Base-by-base conservation (phyloP, 345 rosid species). In the Citrus unshiu region DNA sequence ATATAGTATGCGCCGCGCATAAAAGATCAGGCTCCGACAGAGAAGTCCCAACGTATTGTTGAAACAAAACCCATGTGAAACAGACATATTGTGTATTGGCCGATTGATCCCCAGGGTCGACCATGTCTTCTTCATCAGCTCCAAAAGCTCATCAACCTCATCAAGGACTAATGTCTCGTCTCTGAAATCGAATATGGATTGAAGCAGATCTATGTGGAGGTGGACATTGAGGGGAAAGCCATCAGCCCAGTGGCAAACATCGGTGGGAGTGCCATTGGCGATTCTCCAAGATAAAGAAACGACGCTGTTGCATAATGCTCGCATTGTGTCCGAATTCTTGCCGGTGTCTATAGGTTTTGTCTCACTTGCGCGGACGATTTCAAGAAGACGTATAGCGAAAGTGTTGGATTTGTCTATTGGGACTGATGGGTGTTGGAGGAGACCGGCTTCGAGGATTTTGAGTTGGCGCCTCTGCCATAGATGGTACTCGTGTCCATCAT, bases 241-340 rank as follows among this genome's bases (percentile, higher is more conserved):
- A 43, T 95, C 97, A 2, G 97, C 97, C 99, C 99, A 95, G 37
- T 95, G 98, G 59, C 97, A 93, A n/a, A 89, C 88, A 69, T 91
- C 93, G 4, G 92, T 79, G 0, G 93, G 87, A n/a, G 85, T 78
- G 46, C 92, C 93, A 2, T 85, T 86, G 68, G 84, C 54, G 73
- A 91, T 86, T 46, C 98, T 79, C 94, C 98, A 94, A 1, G 96
- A 83, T 54, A 95, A 76, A 22, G 99, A 88, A 35, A 91, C 93
- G 3, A 92, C 91, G 3, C 85, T 79, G 77, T 94, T 90, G 88
- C 90, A 86, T 6, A 93, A 86, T 70, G 90, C 80, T 82, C 90
- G 78, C 91, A 89, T 89, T 4, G 89, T 85, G 56, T 95, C 98
- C 5, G 97, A 90, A 80, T 86, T 90, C 78, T 91, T 91, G 82